Conservation (phyloP, 1,284 basidiomycete species). For the Nidula niveotomentosa region DNA sequence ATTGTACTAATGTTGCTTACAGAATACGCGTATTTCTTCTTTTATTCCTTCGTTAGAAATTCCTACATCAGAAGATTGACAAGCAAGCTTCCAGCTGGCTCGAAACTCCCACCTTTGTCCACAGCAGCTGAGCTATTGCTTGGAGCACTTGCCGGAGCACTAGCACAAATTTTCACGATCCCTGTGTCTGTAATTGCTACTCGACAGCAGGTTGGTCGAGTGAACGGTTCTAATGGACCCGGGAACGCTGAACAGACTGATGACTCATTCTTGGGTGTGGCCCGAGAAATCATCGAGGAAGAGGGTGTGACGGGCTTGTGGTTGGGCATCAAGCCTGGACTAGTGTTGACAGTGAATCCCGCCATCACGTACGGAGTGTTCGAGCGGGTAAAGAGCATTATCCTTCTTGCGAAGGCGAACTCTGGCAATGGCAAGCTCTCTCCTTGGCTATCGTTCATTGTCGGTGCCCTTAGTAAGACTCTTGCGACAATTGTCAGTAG, state of each 20-base stretch:
- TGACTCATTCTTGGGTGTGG: constrained; percentile 79
- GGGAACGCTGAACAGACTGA: constrained; percentile 30
- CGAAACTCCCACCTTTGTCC: constrained; percentile 61
- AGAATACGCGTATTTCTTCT: constrained; percentile 99
- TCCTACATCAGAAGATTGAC: constrained; percentile 76
- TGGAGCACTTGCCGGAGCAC: constrained; percentile 90
- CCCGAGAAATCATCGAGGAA: constrained; percentile 87
- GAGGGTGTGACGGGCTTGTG: constrained; percentile 93
- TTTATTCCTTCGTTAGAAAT: constrained; percentile 89
- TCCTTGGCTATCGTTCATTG: constrained; percentile 79
- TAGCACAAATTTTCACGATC: constrained; percentile 98
- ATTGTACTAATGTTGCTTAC: constrained; percentile 6
- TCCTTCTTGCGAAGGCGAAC: constrained; percentile 51
- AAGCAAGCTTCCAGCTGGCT: constrained; percentile 53
- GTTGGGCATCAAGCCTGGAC: constrained; percentile 90
- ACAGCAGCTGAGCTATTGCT: constrained; percentile 85
- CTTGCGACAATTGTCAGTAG: constrained; percentile 88
- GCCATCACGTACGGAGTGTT: constrained; percentile 98
- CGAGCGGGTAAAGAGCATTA: constrained; percentile 83
- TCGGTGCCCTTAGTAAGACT: constrained; percentile 96
- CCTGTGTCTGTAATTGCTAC: constrained; percentile 98
- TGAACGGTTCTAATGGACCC: constrained; percentile 9
- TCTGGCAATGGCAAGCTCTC: constrained; percentile 62
- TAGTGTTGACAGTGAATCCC: constrained; percentile 95
- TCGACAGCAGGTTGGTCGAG: constrained; percentile 85